Base-by-base conservation (phyloP, 208 protist genomes). In the Spongospora subterranea region DNA sequence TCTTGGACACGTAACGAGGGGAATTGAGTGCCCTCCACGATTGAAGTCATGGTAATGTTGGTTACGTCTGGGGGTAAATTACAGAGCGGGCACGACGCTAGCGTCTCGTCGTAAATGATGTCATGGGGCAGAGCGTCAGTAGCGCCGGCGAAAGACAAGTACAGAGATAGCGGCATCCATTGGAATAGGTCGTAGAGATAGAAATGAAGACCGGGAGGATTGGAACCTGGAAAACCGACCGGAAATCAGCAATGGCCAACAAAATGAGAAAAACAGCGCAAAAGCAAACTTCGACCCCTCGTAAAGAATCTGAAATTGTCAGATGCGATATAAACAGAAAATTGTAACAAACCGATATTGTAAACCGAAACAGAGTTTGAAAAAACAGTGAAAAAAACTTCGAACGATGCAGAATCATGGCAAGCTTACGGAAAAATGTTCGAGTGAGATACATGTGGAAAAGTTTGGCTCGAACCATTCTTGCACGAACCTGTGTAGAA, bases 381-480 rank as follows among this genome's bases (percentile, higher is more conserved):
- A 60, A 60, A 60, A 60, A 60, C 13, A 60, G 6, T 60, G 24
- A 24, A 60, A 60, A 60, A 60, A 24, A 6, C 6, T 24, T 60
- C 24, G 24, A 60, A 24, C 24, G 50, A 24, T 6, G 50, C 6
- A 60, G 13, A 60, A 60, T 60, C 13, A 60, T 60, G 24, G 24
- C 6, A 24, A 60, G 50, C 6, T n/a, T 82, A 43, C 35, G 17
- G 6, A 82, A 43, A 20, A n/a, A 40, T 6, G 35, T 82, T n/a
- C 11, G 13, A 35, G 40, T n/a, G 17, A 82, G n/a, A 43, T 82
- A n/a, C 71, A 82, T 20, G n/a, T 82, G 71, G 35, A 82, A 43
- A 39, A 82, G 71, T n/a, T 82, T 82, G n/a, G 40, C 71, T 20
- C 71, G 71, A 82, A 82, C 35, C 71, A 82, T 82, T 13, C 71